Evolutionary conservation across 2,329 filamentous ascomycete genomes (phyloP).

Genomic region (Epichloe aotearoae): DNA sequence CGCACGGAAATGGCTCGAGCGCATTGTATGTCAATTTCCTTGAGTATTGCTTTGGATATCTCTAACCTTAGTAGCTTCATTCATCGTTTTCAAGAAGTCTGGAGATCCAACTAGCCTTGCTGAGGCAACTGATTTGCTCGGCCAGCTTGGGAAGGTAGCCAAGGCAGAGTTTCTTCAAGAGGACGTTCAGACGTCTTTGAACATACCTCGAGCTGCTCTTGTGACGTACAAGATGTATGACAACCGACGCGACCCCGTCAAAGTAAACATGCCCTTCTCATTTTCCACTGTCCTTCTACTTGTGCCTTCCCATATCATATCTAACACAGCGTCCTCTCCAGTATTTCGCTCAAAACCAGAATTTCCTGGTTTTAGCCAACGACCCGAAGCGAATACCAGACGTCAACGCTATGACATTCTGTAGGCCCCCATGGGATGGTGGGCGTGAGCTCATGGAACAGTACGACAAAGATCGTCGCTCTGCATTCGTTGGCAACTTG

Average conservation of each 20-base stretch:
- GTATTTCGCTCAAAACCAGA: slow-evolving; percentile 6
- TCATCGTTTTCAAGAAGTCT: slow-evolving; percentile 28
- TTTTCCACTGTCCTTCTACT: background rate
- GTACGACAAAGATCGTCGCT: slow-evolving; percentile 31
- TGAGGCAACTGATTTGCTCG: slow-evolving; percentile 32
- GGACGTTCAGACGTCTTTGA: slow-evolving; percentile 19
- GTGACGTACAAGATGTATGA: slow-evolving; percentile 40
- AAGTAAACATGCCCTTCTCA: slow-evolving; percentile 23
- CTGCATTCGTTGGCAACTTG: slow-evolving; percentile 34
- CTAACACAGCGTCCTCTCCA: background rate
- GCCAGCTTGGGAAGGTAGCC: slow-evolving; percentile 29
- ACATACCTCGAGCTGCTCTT: slow-evolving; percentile 26
- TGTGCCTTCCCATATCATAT: background rate
- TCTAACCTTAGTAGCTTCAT: slow-evolving; percentile 30
- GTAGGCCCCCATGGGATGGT: background rate
- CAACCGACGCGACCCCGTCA: slow-evolving; percentile 32
- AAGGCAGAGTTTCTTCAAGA: slow-evolving; percentile 23
- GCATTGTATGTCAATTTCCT: slow-evolving; percentile 39
- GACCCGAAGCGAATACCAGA: slow-evolving; percentile 9
- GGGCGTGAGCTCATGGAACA: slow-evolving; percentile 14
- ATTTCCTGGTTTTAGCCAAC: slow-evolving; percentile 15
- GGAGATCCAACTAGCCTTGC: slow-evolving; percentile 23
- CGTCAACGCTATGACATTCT: background rate
- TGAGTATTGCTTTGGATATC: background rate
- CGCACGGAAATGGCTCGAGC: slow-evolving; percentile 47